Percentiles rank a stretch among this genome's conserved stretches.
Evolutionary conservation across 2,329 filamentous ascomycete genomes (phyloP).

Genomic region (Calycina herbarum): DNA sequence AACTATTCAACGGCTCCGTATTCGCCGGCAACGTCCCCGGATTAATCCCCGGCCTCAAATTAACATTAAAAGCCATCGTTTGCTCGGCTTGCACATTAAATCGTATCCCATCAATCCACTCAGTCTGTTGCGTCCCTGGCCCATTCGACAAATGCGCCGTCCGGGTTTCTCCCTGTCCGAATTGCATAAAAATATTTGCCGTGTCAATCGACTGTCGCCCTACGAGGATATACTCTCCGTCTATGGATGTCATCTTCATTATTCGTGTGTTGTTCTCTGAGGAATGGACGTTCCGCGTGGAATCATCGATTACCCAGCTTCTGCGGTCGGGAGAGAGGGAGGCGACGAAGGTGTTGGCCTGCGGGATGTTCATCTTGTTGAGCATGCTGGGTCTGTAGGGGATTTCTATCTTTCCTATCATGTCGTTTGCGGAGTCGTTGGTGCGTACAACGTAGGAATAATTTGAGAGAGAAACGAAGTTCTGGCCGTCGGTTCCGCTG

Average conservation of each 20-base stretch:
- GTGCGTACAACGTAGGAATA: constrained; percentile 39
- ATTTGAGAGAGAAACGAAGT: constrained; percentile 35
- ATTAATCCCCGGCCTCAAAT: constrained; percentile 16
- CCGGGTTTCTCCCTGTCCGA: constrained; percentile 33
- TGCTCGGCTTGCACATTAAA: constrained; percentile 19
- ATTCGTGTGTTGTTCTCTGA: constrained; percentile 35
- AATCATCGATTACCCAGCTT: constrained; percentile 40
- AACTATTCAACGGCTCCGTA: constrained; percentile 16
- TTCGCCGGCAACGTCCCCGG: constrained; percentile 15
- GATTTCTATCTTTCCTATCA: constrained; percentile 40
- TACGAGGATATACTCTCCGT: constrained; percentile 37
- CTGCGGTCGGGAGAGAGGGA: constrained; percentile 31
- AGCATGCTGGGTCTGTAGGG: constrained; percentile 34
- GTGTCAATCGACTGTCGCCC: constrained; percentile 30
- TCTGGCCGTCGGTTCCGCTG: constrained; percentile 33
- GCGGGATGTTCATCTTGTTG: constrained; percentile 20
- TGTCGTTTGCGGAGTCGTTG: constrained; percentile 37
- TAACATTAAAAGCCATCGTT: constrained; percentile 15
- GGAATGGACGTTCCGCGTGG: constrained; percentile 32
- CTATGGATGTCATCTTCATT: constrained; percentile 36
- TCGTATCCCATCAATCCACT: constrained; percentile 34
- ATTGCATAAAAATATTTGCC: constrained; percentile 36
- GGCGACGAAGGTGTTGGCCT: constrained; percentile 27
- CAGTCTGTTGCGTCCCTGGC: constrained; percentile 28
- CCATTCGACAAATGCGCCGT: constrained; percentile 34